Percentiles rank a stretch among this genome's conserved stretches.
phyloP scores from a whole-genome alignment of 176 grass and related monocot genomes.

The Ensete ventricosum region DNA sequence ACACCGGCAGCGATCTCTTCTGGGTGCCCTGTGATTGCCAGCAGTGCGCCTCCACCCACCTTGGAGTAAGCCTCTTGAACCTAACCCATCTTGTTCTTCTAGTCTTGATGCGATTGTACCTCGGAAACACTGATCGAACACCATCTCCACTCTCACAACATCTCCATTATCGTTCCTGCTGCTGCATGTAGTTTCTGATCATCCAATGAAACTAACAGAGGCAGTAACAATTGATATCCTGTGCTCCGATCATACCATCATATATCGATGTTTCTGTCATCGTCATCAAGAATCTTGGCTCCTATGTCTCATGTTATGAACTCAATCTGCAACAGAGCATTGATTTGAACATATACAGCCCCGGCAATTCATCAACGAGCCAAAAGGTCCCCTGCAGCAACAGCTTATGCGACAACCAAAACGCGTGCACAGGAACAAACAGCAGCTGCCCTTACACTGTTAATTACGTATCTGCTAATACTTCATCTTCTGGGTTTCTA shows the following conservation, averaged over 20 bases:
- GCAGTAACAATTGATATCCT: too few relatives aligned
- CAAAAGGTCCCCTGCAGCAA: slow-evolving; percentile 54
- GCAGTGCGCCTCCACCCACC: slow-evolving; percentile 42
- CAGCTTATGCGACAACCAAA: slow-evolving; percentile 40
- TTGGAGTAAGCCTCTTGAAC: slow-evolving; percentile 30
- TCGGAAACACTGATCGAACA: too few relatives aligned
- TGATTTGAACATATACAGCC: slow-evolving; percentile 47
- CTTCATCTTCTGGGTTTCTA: slow-evolving; percentile 58
- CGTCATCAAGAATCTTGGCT: not conserved
- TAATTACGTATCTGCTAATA: slow-evolving; percentile 63
- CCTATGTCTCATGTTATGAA: slow-evolving; percentile 9
- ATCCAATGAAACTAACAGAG: too few relatives aligned
- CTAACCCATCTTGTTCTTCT: not conserved
- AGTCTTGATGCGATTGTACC: not conserved
- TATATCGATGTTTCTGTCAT: not conserved
- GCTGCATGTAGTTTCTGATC: too few relatives aligned
- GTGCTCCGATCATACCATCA: too few relatives aligned
- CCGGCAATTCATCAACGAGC: slow-evolving; percentile 57
- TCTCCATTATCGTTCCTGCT: too few relatives aligned
- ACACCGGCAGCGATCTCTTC: slow-evolving; percentile 88
- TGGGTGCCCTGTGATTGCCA: slow-evolving; percentile 89
- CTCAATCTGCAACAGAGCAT: slow-evolving; percentile 31
- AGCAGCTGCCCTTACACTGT: slow-evolving; percentile 60
- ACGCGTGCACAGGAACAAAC: slow-evolving; percentile 27
- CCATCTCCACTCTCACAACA: too few relatives aligned